A percentile compares a stretch with the other conserved stretches of the same genome.
Evolutionary conservation across 2,329 filamentous ascomycete species (phyloP).

Genomic region (Arthrobotrys musiformis): DNA sequence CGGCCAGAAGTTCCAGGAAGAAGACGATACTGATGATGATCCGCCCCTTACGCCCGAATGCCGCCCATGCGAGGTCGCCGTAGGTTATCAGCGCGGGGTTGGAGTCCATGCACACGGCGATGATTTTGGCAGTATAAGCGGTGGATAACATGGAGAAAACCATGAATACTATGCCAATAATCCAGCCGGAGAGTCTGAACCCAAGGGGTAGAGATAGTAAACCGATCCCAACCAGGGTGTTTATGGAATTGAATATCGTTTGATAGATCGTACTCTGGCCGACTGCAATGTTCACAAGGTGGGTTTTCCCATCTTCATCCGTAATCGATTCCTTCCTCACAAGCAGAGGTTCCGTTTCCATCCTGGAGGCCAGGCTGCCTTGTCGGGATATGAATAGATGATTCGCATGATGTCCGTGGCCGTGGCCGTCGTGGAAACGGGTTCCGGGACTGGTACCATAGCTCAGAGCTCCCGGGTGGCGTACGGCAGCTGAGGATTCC

Average conservation of each 20-base stretch:
- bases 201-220: constrained; percentile 88
- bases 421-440: constrained; percentile 63
- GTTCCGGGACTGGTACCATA: constrained; percentile 45
- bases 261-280: constrained; percentile 96
- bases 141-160: constrained; percentile 79
- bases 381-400: constrained; percentile 62
- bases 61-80: constrained; percentile 81
- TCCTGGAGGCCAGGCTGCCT: constrained; percentile 64
- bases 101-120: constrained; percentile 79
- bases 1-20: constrained; percentile 84
- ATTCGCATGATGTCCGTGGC: constrained; percentile 69
- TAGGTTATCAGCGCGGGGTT: constrained; percentile 87
- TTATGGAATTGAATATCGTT: constrained; percentile 96
- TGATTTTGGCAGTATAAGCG: constrained; percentile 78
- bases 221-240: constrained; percentile 72
- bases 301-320: constrained; percentile 79
- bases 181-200: constrained; percentile 77
- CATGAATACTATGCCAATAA: constrained; percentile 78
- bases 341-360: constrained; percentile 77
- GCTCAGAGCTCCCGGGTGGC: constrained; percentile 24
- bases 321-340: constrained; percentile 76
- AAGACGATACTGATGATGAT: constrained; percentile 86
- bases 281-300: constrained; percentile 80
- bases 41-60: constrained; percentile 84
- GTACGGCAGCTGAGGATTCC: constrained; percentile 32